Evolutionary conservation across 352 stramenopile species (phyloP).

Genomic region (Nothophytophthora sp.): DNA sequence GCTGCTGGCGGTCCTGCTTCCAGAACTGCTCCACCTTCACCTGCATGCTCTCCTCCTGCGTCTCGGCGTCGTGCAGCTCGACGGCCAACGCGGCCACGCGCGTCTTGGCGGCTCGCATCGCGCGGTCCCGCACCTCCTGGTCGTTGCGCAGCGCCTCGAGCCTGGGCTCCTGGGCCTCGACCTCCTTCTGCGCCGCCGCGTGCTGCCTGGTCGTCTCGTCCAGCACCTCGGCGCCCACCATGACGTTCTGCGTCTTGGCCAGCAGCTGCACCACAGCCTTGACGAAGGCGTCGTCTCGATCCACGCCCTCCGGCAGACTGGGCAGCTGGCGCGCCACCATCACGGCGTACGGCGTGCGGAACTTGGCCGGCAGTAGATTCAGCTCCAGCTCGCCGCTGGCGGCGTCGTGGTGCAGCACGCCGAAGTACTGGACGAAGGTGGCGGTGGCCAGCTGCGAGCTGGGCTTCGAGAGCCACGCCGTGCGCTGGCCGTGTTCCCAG

Average conservation of each 20-base stretch:
- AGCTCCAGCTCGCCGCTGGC: constrained; percentile 62
- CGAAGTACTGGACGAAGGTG: constrained; percentile 82
- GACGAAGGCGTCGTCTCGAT: constrained; percentile 67
- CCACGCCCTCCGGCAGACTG: constrained; percentile 67
- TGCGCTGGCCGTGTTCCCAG: constrained; percentile 68
- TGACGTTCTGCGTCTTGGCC: constrained; percentile 75
- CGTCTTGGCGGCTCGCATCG: constrained; percentile 33
- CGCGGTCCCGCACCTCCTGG: constrained; percentile 47
- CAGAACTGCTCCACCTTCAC: constrained; percentile 81
- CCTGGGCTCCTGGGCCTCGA: constrained; percentile 20
- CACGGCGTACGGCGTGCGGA: constrained; percentile 76
- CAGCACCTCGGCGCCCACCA: constrained; percentile 65
- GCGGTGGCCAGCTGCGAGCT: constrained; percentile 70
- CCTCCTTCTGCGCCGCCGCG: constrained; percentile 24
- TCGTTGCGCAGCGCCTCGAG: constrained; percentile 56
- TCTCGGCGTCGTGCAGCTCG: constrained; percentile 42
- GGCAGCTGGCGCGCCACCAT: constrained; percentile 80
- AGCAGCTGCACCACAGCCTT: constrained; percentile 69
- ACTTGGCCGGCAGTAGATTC: constrained; percentile 61
- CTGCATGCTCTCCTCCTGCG: constrained; percentile 73
- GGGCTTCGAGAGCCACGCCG: constrained; percentile 64
- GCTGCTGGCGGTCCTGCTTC: constrained; percentile 55
- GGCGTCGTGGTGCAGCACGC: constrained; percentile 25
- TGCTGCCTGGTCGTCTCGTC: constrained; percentile 54
- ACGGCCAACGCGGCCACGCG: constrained; percentile 29